Evolutionary conservation across 1,284 basidiomycete genomes (phyloP).

Genomic region (Trametes hirsuta): DNA sequence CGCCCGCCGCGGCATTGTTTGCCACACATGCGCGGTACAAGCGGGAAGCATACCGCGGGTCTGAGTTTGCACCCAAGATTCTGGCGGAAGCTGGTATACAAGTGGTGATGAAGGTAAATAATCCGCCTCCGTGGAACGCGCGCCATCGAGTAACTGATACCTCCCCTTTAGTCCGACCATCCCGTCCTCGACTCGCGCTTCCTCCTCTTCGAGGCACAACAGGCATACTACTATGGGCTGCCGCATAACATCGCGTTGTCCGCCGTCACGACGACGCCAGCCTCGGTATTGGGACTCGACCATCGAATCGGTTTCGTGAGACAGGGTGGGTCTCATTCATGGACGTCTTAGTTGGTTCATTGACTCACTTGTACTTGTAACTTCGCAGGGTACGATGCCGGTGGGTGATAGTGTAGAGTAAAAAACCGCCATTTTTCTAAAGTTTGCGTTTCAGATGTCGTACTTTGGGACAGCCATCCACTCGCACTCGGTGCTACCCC

Average conservation of each 20-base stretch:
- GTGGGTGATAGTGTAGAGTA: slow-evolving; percentile 29
- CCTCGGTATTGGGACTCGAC: slow-evolving; percentile 74
- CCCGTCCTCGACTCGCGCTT: slow-evolving; percentile 80
- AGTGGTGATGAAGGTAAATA: slow-evolving; percentile 75
- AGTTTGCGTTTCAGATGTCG: slow-evolving; percentile 44
- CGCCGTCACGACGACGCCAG: slow-evolving; percentile 80
- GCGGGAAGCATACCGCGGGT: slow-evolving; percentile 83
- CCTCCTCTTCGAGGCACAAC: slow-evolving; percentile 85
- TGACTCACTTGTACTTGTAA: background rate
- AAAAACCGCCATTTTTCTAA: background rate
- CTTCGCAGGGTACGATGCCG: slow-evolving; percentile 48
- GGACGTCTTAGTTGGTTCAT: too few species aligned
- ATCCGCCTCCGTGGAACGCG: background rate
- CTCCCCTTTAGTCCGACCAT: slow-evolving; percentile 61
- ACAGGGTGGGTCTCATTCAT: slow-evolving; percentile 47
- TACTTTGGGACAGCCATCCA: slow-evolving; percentile 80
- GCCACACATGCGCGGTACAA: slow-evolving; percentile 68
- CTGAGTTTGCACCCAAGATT: slow-evolving; percentile 84
- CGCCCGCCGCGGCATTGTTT: slow-evolving; percentile 82
- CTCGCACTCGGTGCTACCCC: slow-evolving; percentile 72
- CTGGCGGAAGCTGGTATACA: slow-evolving; percentile 74
- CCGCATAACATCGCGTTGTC: slow-evolving; percentile 63
- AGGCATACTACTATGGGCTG: slow-evolving; percentile 81
- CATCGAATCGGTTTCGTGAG: slow-evolving; percentile 83
- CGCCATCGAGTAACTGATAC: background rate